Conservation (phyloP, 208 protist genomes). For the Acanthamoeba divionensis region DNA sequence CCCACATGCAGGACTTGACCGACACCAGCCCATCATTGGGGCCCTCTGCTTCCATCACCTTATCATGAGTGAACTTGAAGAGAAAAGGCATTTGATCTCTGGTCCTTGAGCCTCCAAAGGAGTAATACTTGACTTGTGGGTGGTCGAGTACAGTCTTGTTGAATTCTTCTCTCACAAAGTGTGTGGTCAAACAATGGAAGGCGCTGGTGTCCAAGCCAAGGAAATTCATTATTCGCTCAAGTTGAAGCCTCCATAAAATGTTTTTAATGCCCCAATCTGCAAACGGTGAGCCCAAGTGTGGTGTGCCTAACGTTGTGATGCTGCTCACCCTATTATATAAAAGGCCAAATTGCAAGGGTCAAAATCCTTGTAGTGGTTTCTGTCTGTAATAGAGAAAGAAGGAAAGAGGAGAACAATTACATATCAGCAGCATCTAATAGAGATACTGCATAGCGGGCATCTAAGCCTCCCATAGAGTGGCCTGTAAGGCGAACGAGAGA, state of each 20-base stretch:
- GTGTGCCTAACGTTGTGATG: conserved; percentile 25
- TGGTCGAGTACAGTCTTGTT: conserved; percentile 35
- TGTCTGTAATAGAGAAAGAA: too few species aligned
- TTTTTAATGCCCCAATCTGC: conserved; percentile 8
- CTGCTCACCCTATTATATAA: conserved; percentile 33
- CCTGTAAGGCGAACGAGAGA: too few species aligned
- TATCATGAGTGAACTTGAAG: neutral
- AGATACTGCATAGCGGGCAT: neutral
- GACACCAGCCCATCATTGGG: conserved; percentile 39
- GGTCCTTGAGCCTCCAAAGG: neutral
- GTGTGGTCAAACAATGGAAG: conserved; percentile 1
- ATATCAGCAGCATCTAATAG: neutral
- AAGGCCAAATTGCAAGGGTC: too few species aligned
- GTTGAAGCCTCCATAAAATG: neutral
- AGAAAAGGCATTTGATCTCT: neutral
- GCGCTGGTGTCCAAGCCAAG: neutral
- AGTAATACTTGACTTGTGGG: conserved; percentile 42
- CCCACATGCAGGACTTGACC: neutral
- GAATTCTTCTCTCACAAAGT: neutral
- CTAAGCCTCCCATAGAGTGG: conserved; percentile 42
- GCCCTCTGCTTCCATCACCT: neutral
- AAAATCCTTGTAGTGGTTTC: too few species aligned
- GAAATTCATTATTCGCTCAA: neutral
- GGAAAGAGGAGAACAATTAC: neutral
- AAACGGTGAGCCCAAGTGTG: neutral